Evolutionary conservation across 1,284 basidiomycete species (phyloP).

Genomic region (Trametes sp.): DNA sequence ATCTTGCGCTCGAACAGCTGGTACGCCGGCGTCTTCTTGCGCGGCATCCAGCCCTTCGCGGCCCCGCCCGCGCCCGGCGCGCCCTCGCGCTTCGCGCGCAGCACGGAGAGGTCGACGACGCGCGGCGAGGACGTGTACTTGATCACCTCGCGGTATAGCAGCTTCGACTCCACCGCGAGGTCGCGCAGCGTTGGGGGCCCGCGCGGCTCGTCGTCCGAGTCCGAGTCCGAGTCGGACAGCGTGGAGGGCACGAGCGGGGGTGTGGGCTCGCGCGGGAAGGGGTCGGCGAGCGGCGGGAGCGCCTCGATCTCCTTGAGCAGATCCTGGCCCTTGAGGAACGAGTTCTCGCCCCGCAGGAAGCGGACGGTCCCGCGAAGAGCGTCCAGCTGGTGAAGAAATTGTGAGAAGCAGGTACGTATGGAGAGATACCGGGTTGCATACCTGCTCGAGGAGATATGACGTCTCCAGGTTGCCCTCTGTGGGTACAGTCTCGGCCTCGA

Average conservation of each 20-base stretch:
- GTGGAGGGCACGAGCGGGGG: constrained; percentile 70
- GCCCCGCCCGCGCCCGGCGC: constrained; percentile 41
- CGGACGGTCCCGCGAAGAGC: constrained; percentile 89
- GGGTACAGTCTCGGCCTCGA: constrained; percentile 67
- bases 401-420: constrained; percentile 14
- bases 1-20: constrained; percentile 80
- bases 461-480: constrained; percentile 86
- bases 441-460: constrained; percentile 86
- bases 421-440: constrained; percentile 39
- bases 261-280: constrained; percentile 56
- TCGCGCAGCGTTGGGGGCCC: constrained; percentile 65
- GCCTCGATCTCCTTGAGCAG: constrained; percentile 83
- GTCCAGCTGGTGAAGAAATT: constrained; percentile 69
- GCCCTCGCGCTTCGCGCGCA: constrained; percentile 59
- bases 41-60: constrained; percentile 70
- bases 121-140: constrained; percentile 80
- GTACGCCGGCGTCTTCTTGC: constrained; percentile 79
- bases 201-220: constrained; percentile 51
- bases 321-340: constrained; percentile 90
- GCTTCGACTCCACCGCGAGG: constrained; percentile 80
- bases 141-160: constrained; percentile 85
- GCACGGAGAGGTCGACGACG: constrained; percentile 81
- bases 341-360: constrained; percentile 91
- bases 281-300: constrained; percentile 68
- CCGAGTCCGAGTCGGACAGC: constrained; percentile 68